Evolutionary conservation across 1,284 basidiomycete genomes (phyloP).

Genomic region (Sanghuangporus sanghuang): DNA sequence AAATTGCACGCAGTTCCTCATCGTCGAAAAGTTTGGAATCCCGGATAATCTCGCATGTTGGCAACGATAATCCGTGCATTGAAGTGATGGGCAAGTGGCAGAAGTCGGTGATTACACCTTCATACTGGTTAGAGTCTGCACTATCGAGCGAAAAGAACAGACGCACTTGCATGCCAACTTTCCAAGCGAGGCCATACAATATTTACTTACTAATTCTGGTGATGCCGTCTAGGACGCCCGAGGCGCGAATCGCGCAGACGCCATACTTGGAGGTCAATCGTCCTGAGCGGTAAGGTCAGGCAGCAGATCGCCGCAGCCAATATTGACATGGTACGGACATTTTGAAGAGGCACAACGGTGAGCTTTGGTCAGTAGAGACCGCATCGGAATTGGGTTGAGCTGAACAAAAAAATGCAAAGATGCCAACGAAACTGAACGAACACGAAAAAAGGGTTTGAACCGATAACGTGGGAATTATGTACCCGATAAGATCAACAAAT

Average conservation of each 20-base stretch:
- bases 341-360: too few species aligned
- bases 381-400: too few species aligned
- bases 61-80: constrained; percentile 27
- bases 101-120: constrained; percentile 27
- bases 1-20: constrained; percentile 23
- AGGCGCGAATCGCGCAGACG: not conserved
- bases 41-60: constrained; percentile 30
- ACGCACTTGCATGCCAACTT: not conserved
- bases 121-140: not conserved
- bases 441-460: too few species aligned
- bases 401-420: too few species aligned
- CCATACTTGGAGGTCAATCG: not conserved
- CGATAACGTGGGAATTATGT: too few species aligned
- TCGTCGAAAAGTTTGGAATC: constrained; percentile 24
- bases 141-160: not conserved
- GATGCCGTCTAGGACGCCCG: not conserved
- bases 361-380: too few species aligned
- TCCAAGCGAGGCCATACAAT: constrained; percentile 4
- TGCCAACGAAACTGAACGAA: too few species aligned
- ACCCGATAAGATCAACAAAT: too few species aligned
- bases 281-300: too few species aligned
- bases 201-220: not conserved
- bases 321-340: too few species aligned
- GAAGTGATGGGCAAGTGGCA: constrained; percentile 23
- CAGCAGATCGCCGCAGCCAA: too few species aligned